Conservation (phyloP, 345 rosid genomes). For the Salix suchowensis region DNA sequence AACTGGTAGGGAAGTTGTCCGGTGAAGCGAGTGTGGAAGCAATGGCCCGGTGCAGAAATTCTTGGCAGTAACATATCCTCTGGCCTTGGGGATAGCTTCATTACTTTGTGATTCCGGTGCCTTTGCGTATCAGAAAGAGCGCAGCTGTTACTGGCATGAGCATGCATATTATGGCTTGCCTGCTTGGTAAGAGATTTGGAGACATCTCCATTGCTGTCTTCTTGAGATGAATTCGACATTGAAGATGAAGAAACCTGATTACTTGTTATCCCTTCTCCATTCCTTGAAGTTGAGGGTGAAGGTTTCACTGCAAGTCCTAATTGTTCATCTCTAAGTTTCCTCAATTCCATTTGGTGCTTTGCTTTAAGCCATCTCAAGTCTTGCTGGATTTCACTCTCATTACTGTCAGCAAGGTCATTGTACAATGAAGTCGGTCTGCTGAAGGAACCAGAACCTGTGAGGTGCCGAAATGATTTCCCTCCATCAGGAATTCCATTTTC, state of each 20-base stretch:
- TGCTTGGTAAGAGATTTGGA: conserved; percentile 19
- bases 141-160: conserved; percentile 23
- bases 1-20: conserved; percentile 65
- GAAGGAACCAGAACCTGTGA: conserved; percentile 33
- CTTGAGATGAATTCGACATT: conserved; percentile 9
- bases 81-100: conserved; percentile 17
- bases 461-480: conserved; percentile 25
- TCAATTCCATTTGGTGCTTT: conserved; percentile 49
- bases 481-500: conserved; percentile 24
- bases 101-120: conserved; percentile 26
- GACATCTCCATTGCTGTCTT: conserved; percentile 12
- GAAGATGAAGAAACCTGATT: conserved; percentile 11
- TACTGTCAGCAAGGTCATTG: conserved; percentile 29
- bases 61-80: conserved; percentile 24
- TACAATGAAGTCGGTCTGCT: conserved; percentile 22
- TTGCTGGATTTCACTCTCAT: conserved; percentile 45
- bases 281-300: conserved; percentile 16
- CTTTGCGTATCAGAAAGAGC: conserved; percentile 27
- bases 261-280: conserved; percentile 19
- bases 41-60: conserved; percentile 33
- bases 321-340: conserved; percentile 54
- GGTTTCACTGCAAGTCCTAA: conserved; percentile 27
- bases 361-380: conserved; percentile 68
- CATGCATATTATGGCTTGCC: conserved; percentile 11
- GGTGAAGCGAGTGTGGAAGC: conserved; percentile 48